phyloP scores from a whole-genome alignment of 192 early-diverging fungal species.

The Linnemannia hyalina region DNA sequence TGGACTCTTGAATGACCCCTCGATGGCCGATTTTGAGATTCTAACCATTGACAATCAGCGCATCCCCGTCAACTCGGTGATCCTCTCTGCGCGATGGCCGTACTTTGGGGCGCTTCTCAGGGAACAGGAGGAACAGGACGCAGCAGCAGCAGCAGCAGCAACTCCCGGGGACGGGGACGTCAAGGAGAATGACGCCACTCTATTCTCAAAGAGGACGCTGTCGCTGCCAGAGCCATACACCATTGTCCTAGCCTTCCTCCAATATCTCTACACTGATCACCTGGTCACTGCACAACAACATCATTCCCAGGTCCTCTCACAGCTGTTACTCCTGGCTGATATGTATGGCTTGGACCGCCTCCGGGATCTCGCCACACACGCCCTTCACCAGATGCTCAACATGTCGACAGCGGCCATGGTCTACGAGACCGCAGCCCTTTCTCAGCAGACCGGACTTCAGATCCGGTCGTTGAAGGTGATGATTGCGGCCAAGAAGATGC shows the following conservation, averaged over 20 bases:
- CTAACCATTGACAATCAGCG: slow-evolving; percentile 64
- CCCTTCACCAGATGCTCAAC: slow-evolving; percentile 72
- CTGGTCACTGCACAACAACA: slow-evolving; percentile 74
- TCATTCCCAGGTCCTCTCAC: slow-evolving; percentile 72
- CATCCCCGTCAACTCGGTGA: slow-evolving; percentile 69
- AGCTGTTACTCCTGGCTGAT: slow-evolving; percentile 72
- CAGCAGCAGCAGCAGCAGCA: slow-evolving; percentile 6
- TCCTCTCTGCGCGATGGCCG: slow-evolving; percentile 69
- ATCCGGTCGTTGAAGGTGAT: slow-evolving; percentile 66
- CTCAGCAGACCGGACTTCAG: slow-evolving; percentile 73
- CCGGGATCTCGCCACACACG: slow-evolving; percentile 66
- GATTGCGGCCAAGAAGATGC: slow-evolving; percentile 68
- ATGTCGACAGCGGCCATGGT: slow-evolving; percentile 74
- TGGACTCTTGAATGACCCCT: slow-evolving; percentile 66
- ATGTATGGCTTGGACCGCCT: slow-evolving; percentile 69
- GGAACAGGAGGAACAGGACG: slow-evolving; percentile 53
- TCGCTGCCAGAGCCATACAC: slow-evolving; percentile 62
- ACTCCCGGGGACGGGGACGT: not conserved
- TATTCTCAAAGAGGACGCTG: slow-evolving; percentile 59
- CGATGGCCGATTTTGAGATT: slow-evolving; percentile 71
- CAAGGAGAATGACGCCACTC: slow-evolving; percentile 25
- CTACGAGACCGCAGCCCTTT: slow-evolving; percentile 74
- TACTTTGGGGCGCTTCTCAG: slow-evolving; percentile 64
- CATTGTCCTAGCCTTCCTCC: slow-evolving; percentile 72
- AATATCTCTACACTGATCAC: slow-evolving; percentile 77